Percentiles rank a stretch among this genome's conserved stretches.
Evolutionary conservation across 371 early-diverging fungal species (phyloP).

Genomic region (Mucor sp.): DNA sequence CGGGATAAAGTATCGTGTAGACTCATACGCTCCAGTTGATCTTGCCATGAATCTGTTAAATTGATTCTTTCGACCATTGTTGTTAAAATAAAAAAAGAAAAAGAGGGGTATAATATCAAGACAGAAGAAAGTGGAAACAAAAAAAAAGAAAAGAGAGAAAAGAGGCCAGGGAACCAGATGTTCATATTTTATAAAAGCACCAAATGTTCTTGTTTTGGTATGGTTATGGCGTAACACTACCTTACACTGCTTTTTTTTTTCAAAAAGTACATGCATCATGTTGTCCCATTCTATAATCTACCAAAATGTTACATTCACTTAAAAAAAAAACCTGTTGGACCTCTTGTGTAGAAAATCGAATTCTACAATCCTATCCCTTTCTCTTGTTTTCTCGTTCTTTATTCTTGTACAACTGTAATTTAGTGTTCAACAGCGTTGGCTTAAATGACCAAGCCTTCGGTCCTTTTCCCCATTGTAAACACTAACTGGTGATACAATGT

Average conservation of each 20-base stretch:
- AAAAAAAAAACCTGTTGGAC: not conserved
- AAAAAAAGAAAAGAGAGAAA: not conserved
- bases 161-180: not conserved
- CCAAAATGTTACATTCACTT: not conserved
- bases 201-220: not conserved
- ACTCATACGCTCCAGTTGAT: conserved; percentile 1
- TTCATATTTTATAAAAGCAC: not conserved
- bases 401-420: not conserved
- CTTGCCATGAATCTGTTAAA: conserved; percentile 1
- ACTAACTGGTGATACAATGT: too few species aligned
- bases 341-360: not conserved
- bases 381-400: not conserved
- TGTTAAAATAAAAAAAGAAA: conserved; percentile 6
- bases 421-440: not conserved
- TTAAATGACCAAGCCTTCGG: not conserved
- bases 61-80: conserved; percentile 5
- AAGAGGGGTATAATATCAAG: not conserved
- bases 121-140: not conserved
- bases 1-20: conserved; percentile 9
- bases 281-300: not conserved
- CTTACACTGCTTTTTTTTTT: not conserved
- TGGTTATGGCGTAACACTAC: conserved; percentile 7
- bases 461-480: not conserved
- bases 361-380: not conserved
- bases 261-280: not conserved